Percentiles rank a stretch among this genome's conserved stretches.
Conservation (phyloP, 2,329 filamentous ascomycete species). For the Fusarium caatingaense region DNA sequence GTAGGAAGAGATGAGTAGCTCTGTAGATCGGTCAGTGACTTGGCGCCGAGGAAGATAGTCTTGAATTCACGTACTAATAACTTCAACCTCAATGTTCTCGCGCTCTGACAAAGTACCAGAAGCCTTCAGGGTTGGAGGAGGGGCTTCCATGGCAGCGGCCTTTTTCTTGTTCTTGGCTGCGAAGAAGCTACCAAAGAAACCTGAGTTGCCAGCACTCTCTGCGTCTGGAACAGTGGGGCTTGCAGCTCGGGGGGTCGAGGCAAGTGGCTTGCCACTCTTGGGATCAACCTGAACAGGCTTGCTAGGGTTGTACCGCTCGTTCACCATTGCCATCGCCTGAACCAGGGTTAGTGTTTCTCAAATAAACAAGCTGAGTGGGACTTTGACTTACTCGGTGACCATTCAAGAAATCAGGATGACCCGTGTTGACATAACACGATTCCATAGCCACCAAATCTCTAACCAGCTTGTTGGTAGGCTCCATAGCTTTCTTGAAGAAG, state of each 20-base stretch:
- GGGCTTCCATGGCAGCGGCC: constrained; percentile 99
- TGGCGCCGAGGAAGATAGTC: neutral
- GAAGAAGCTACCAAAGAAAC: constrained; percentile 99
- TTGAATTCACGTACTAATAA: constrained; percentile 80
- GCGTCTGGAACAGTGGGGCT: constrained; percentile 75
- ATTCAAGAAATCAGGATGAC: constrained; percentile 96
- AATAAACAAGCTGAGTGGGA: neutral
- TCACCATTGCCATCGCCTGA: constrained; percentile 95
- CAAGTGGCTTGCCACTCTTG: constrained; percentile 95
- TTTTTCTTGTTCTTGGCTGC: constrained; percentile 99
- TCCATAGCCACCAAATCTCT: constrained; percentile 95
- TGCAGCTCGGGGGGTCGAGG: constrained; percentile 74
- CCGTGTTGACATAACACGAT: constrained; percentile 97
- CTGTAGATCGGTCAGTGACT: constrained; percentile 56
- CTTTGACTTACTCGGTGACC: constrained; percentile 78
- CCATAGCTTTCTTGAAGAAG: constrained; percentile 99
- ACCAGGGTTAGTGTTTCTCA: constrained; percentile 14
- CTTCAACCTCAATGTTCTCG: constrained; percentile 95
- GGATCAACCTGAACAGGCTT: constrained; percentile 97
- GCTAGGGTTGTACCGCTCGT: constrained; percentile 83
- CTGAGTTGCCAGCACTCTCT: constrained; percentile 68
- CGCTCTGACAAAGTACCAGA: constrained; percentile 94
- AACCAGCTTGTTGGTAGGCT: constrained; percentile 97
- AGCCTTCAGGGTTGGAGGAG: constrained; percentile 91
- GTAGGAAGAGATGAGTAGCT: constrained; percentile 95